Evolutionary conservation across 495 filamentous ascomycete genomes (phyloP), one percentile per base, ranked within the genome.

Genomic region (Daldinia loculata): DNA sequence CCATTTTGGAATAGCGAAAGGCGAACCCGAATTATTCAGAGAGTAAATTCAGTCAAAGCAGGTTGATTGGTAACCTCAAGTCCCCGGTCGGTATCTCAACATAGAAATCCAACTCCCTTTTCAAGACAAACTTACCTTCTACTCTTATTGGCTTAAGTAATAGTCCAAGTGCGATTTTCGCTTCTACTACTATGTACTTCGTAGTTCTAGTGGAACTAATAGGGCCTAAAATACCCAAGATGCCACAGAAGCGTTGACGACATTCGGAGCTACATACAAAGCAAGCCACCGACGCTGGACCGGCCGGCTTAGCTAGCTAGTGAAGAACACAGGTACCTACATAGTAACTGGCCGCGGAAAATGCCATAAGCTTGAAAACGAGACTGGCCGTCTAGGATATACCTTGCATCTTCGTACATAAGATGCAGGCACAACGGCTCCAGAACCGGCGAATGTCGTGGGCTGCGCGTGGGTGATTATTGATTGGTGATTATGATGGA

Each of bases 351-450:
- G 29, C 29, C 4, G 26, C 50, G 57, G 62, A 70, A 62, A 38
- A 48, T 61, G 14, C 61, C 45, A 65, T 52, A 36, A 38, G 17
- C 1, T 48, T 48, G 45, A 56, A 60, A 56, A 59, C 48, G 34
- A 56, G 22, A 50, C 15, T 27, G 30, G 19, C 22, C 11, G 17
- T 62, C 56, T 26, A 41, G 58, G 63, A 55, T 71, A 41, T 55
- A 38, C 63, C 69, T 51, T 71, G 63, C 26, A 71, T 51, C 8
- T 12, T 32, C 50, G 56, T 61, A 30, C 27, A 36, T 56, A 24
- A 30, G 14, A 52, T 56, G 60, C 48, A 61, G 29, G 55, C 36
- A 61, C 56, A 45, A 51, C 14, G 45, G 39, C 59, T 3, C 24
- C 32, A 12, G 19, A 55, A 65, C 38, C 12, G 45, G 52, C 53